Conservation (phyloP, 2,329 filamentous ascomycete species). For the Fusarium keratoplasticum region DNA sequence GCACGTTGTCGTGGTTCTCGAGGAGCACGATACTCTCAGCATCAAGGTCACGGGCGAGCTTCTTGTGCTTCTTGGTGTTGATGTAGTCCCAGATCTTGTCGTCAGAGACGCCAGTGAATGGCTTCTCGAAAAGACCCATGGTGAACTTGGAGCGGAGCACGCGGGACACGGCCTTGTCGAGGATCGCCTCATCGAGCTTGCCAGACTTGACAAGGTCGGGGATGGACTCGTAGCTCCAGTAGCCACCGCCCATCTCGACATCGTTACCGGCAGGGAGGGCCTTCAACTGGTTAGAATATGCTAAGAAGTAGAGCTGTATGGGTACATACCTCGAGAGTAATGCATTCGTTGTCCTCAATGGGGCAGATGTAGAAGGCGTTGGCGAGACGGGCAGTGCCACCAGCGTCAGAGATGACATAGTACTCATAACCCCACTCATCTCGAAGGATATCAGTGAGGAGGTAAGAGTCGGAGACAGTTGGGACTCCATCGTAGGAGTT, state of each 20-base stretch:
- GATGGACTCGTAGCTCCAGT: constrained; percentile 76
- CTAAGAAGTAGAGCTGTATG: rapidly evolving
- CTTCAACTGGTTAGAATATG: constrained; percentile 42
- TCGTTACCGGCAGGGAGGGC: constrained; percentile 77
- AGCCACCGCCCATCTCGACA: constrained; percentile 81
- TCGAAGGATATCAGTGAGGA: constrained; percentile 76
- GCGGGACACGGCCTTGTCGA: constrained; percentile 75
- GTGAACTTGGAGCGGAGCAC: constrained; percentile 76
- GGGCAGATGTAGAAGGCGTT: constrained; percentile 73
- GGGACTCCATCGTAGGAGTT: constrained; percentile 80
- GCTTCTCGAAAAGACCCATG: constrained; percentile 77
- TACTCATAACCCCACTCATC: constrained; percentile 81
- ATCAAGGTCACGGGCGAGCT: constrained; percentile 72
- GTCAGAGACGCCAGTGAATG: constrained; percentile 69
- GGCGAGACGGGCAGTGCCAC: constrained; percentile 76
- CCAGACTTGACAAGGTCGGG: constrained; percentile 72
- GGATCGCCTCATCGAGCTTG: constrained; percentile 66
- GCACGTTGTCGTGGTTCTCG: constrained; percentile 65
- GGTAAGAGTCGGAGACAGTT: constrained; percentile 72
- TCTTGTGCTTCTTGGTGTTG: constrained; percentile 68
- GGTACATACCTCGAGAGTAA: constrained; percentile 65
- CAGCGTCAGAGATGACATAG: constrained; percentile 73
- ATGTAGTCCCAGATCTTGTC: constrained; percentile 68
- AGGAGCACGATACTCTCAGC: constrained; percentile 72
- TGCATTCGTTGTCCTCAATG: constrained; percentile 70